Evolutionary conservation across 768 basidiomycete species (phyloP).

Genomic region (Boletus sp.): DNA sequence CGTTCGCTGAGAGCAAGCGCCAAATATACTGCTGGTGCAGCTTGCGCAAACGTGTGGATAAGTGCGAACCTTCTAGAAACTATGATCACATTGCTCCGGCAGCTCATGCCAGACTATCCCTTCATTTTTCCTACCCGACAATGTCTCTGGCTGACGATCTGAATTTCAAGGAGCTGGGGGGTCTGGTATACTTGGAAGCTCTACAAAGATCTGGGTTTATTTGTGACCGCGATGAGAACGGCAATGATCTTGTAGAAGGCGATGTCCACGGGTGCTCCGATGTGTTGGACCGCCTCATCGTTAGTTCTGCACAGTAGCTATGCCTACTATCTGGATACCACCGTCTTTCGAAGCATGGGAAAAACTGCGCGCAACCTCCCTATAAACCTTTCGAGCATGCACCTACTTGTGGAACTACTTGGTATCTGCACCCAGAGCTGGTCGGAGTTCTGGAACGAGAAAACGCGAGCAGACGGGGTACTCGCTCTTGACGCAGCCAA

Average conservation of each 20-base stretch:
- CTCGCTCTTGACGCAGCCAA: conserved; percentile 60
- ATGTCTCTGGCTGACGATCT: conserved; percentile 74
- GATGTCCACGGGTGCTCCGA: conserved; percentile 33
- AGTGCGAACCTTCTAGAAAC: conserved; percentile 54
- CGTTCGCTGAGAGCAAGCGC: conserved; percentile 38
- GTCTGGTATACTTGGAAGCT: conserved; percentile 69
- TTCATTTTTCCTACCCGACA: conserved; percentile 68
- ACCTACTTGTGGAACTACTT: conserved; percentile 58
- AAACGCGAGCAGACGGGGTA: conserved; percentile 58
- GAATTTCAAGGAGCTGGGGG: conserved; percentile 53
- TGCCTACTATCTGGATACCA: conserved; percentile 69
- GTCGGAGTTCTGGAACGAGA: conserved; percentile 80
- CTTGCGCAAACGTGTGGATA: conserved; percentile 69
- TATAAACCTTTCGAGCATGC: conserved; percentile 67
- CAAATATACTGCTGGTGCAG: conserved; percentile 55
- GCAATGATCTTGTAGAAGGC: conserved; percentile 26
- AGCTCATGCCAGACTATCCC: conserved; percentile 59
- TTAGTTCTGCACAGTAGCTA: conserved; percentile 57
- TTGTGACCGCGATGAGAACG: conserved; percentile 11
- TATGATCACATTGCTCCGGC: conserved; percentile 54
- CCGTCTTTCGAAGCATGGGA: conserved; percentile 66
- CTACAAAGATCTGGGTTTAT: conserved; percentile 54
- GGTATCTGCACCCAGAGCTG: conserved; percentile 76
- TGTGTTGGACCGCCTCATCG: conserved; percentile 45
- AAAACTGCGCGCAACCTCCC: conserved; percentile 50